Base-by-base conservation (phyloP, 2,329 filamentous ascomycete genomes). In the Aspergillus latus region DNA sequence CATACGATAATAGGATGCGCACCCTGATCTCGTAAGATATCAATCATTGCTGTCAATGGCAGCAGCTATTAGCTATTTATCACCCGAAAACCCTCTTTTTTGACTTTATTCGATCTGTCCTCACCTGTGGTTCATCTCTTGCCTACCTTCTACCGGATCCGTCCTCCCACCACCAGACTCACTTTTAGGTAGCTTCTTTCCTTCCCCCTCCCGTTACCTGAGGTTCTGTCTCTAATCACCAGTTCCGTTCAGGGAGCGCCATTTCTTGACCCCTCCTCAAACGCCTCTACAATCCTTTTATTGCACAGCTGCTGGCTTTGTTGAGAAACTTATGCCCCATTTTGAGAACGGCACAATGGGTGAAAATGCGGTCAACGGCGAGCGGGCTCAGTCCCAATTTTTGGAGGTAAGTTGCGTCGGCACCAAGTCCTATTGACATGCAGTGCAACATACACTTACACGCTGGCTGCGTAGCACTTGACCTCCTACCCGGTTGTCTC, bases 401-500 rank as follows among this genome's bases (percentile, higher is more conserved):
- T 51, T 76, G 40, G 64, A 71, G 6, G 74, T 76, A 66, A 58
- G 71, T 61, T 63, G 51, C 70, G 57, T 40, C 34, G n/a, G 42
- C 16, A 8, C 13, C 28, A 26, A 29, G 4, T 11, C 32, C 48
- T 36, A 2, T 21, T 52, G 16, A 10, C 36, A 42, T 57, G 53
- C 50, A 62, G 54, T 65, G 68, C 58, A 66, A 68, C 62, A 7
- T 43, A 29, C 26, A 42, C 39, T 50, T 16, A 55, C 47, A 47
- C 7, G 28, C 73, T 73, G 59, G 26, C 36, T 39, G 46, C 30
- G 40, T 66, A 96, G 90, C 92, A 97, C 72, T 82, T 97, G 61
- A 82, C 86, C 66, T 88, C 87, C 63, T 96, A 96, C 76, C 93
- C 93, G 40, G 76, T 95, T 63, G 84, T 97, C 70, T 85, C 84